A percentile compares a stretch with the other conserved stretches of the same genome.
Conservation (phyloP, 2,329 filamentous ascomycete species). For the Fusarium equiseti region DNA sequence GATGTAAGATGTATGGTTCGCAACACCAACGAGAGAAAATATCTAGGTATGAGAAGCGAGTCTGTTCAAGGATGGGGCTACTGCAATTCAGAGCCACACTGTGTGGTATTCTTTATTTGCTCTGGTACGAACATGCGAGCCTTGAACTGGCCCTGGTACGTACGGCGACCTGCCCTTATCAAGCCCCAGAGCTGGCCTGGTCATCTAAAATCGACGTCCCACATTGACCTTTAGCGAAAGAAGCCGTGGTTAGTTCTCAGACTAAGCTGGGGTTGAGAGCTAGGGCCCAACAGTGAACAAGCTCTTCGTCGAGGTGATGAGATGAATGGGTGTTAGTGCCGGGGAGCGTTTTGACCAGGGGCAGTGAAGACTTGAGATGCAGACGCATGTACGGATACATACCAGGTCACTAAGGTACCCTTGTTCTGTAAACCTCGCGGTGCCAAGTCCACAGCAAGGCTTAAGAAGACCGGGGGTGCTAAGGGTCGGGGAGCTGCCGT, state of each 20-base stretch:
- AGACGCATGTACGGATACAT: constrained; percentile 40
- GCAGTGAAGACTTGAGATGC: constrained; percentile 36
- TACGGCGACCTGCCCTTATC: constrained; percentile 43
- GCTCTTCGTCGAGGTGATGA: constrained; percentile 36
- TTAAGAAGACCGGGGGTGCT: constrained; percentile 43
- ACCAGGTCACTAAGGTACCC: constrained; percentile 33
- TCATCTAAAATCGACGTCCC: constrained; percentile 38
- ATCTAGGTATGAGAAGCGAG: constrained; percentile 41
- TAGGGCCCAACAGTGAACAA: constrained; percentile 38
- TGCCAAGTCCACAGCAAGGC: constrained; percentile 44
- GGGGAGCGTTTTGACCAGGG: constrained; percentile 44
- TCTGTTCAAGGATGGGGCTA: constrained; percentile 34
- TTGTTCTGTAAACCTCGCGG: constrained; percentile 35
- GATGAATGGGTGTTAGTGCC: constrained; percentile 40
- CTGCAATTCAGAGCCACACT: constrained; percentile 43
- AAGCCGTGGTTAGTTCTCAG: constrained; percentile 41
- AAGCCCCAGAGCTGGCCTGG: constrained; percentile 44
- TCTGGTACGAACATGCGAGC: constrained; percentile 42
- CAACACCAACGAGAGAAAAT: constrained; percentile 41
- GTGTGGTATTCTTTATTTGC: constrained; percentile 45
- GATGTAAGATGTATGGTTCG: constrained; percentile 45
- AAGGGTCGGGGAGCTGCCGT: constrained; percentile 45
- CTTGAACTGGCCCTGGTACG: constrained; percentile 40
- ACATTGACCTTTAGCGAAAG: constrained; percentile 36
- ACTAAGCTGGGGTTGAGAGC: constrained; percentile 41